Conservation (phyloP, 495 filamentous ascomycete species). For the Extremus antarcticus region DNA sequence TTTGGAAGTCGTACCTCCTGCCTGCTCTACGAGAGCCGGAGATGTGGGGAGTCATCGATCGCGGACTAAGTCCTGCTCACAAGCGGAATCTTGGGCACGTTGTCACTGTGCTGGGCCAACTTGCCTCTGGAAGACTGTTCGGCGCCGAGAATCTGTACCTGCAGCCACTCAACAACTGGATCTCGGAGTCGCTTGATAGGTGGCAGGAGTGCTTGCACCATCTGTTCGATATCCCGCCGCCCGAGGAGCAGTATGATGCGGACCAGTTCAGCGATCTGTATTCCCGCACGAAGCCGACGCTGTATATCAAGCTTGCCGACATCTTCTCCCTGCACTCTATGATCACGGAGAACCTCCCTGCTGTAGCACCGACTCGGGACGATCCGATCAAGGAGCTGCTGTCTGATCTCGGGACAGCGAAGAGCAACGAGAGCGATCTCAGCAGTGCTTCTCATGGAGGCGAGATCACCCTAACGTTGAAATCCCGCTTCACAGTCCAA, state of each 20-base stretch:
- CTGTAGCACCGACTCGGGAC: conserved; percentile 66
- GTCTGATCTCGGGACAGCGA: conserved; percentile 85
- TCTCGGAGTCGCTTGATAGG: conserved; percentile 74
- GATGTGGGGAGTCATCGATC: conserved; percentile 78
- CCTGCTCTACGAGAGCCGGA: conserved; percentile 80
- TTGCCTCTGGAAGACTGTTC: conserved; percentile 75
- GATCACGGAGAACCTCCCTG: conserved; percentile 63
- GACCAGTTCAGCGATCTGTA: conserved; percentile 98
- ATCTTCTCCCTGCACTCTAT: conserved; percentile 93
- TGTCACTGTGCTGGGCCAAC: conserved; percentile 79
- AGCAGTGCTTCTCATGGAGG: conserved; percentile 57
- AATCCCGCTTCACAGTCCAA: conserved; percentile 19
- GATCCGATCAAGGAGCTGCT: conserved; percentile 87
- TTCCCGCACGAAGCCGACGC: conserved; percentile 83
- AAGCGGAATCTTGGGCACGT: conserved; percentile 89
- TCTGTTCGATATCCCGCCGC: conserved; percentile 67
- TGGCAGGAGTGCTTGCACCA: conserved; percentile 48
- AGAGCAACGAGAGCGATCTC: conserved; percentile 89
- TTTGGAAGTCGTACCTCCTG: conserved; percentile 90
- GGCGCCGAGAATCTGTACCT: conserved; percentile 91
- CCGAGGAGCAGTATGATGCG: conserved; percentile 83
- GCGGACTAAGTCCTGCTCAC: conserved; percentile 75
- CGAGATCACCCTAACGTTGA: conserved; percentile 85
- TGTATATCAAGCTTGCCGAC: conserved; percentile 97
- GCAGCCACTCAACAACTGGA: conserved; percentile 82